Evolutionary conservation across 1,284 basidiomycete species (phyloP).

Genomic region (Moesziomyces antarcticus): DNA sequence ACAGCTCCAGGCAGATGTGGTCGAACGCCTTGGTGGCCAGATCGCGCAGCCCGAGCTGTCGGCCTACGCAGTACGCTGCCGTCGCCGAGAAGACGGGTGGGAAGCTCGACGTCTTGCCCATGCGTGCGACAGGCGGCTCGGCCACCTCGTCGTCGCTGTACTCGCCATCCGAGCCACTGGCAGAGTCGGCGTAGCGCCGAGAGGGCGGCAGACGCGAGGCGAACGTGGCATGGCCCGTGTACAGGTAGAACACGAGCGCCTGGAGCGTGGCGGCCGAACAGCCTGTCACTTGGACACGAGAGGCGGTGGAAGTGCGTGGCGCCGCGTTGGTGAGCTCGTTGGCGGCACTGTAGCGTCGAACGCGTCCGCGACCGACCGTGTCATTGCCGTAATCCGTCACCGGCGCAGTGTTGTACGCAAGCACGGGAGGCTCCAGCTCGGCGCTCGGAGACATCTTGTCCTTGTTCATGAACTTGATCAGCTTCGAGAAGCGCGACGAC

Average conservation of each 20-base stretch:
- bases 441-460: constrained; percentile 20
- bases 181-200: constrained; percentile 16
- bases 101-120: constrained; percentile 34
- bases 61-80: constrained; percentile 54
- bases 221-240: constrained; percentile 56
- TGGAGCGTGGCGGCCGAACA: constrained; percentile 53
- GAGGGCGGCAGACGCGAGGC: constrained; percentile 22
- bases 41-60: constrained; percentile 52
- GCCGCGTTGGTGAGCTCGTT: constrained; percentile 22
- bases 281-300: constrained; percentile 37
- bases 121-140: constrained; percentile 1
- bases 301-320: constrained; percentile 9
- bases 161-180: constrained; percentile 13
- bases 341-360: constrained; percentile 32
- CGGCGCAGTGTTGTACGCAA: constrained; percentile 1
- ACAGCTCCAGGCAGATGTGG: constrained; percentile 48
- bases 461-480: constrained; percentile 47
- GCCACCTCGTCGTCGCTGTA: constrained; percentile 16
- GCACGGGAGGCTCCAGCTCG: constrained; percentile 9
- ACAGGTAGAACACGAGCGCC: constrained; percentile 55
- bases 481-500: constrained; percentile 38
- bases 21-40: constrained; percentile 48
- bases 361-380: constrained; percentile 14
- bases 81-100: constrained; percentile 52
- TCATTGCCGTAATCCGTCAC: constrained; percentile 17